A percentile compares a stretch with the other conserved stretches of the same genome.
These are phyloP conservation scores for Talaromyces sp. DNA, from an alignment of 2,329 filamentous ascomycete species.

Conservation along the genomic window DNA sequence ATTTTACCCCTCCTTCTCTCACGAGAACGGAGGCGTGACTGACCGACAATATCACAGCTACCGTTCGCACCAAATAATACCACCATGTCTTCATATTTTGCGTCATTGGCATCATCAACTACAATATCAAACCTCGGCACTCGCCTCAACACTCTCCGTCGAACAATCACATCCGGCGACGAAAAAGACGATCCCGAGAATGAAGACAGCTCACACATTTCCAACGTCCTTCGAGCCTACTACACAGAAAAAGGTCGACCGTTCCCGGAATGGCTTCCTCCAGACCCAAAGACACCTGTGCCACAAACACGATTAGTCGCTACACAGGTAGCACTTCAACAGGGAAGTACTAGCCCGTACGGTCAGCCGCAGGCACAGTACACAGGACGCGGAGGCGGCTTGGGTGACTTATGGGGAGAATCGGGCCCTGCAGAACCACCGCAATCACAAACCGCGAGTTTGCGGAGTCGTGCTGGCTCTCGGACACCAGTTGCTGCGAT, in stretches of 20 bases:
- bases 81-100: conserved; percentile 76
- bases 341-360: conserved; percentile 25
- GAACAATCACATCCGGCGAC: conserved; percentile 38
- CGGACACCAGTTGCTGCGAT: conserved; percentile 18
- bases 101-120: conserved; percentile 50
- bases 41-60: too few species aligned
- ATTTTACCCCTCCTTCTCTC: conserved; percentile 5
- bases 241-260: conserved; percentile 81
- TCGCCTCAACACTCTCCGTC: conserved; percentile 54
- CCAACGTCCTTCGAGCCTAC: conserved; percentile 85
- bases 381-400: conserved; percentile 42
- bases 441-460: conserved; percentile 33
- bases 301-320: conserved; percentile 41
- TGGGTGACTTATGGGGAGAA: conserved; percentile 58
- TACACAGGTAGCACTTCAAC: conserved; percentile 50
- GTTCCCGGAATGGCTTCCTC: conserved; percentile 81
- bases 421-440: conserved; percentile 28
- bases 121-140: conserved; percentile 51
- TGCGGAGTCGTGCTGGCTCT: conserved; percentile 29
- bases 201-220: conserved; percentile 89
- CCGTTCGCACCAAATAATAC: neutral
- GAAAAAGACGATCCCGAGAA: conserved; percentile 42
- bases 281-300: conserved; percentile 72
- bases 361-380: conserved; percentile 26
- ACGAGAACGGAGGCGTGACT: neutral